Evolutionary conservation across 495 filamentous ascomycete genomes (phyloP).

Genomic region (Aspergillus incahuasiensis): DNA sequence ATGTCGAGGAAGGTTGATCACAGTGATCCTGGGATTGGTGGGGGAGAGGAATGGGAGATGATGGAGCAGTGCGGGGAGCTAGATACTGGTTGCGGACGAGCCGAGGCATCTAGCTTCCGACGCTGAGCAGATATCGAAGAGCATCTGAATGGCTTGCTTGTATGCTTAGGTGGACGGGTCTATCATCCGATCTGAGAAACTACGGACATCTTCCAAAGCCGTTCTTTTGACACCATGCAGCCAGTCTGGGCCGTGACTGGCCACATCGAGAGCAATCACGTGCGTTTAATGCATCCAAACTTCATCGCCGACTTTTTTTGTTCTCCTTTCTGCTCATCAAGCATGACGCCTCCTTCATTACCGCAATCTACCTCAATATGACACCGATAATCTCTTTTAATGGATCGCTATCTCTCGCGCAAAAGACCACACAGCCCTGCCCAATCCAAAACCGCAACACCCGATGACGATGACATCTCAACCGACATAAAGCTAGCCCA

Average conservation of each 20-base stretch:
- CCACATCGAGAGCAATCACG: conserved; percentile 32
- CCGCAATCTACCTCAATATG: not conserved
- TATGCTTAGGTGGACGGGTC: not conserved
- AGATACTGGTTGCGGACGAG: not conserved
- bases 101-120: not conserved
- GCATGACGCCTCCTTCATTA: not conserved
- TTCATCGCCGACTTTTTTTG: not conserved
- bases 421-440: conserved; percentile 43
- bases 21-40: not conserved
- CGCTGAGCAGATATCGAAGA: not conserved
- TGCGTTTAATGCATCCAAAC: conserved; percentile 9
- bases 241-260: conserved; percentile 23
- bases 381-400: conserved; percentile 15
- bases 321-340: not conserved
- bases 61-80: not conserved
- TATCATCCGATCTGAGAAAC: not conserved
- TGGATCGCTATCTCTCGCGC: conserved; percentile 56
- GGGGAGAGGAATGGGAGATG: not conserved
- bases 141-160: not conserved
- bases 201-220: not conserved
- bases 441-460: not conserved
- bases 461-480: conserved; percentile 51
- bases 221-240: not conserved
- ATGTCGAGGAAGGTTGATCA: conserved; percentile 39
- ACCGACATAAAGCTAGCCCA: conserved; percentile 88